phyloP scores from a whole-genome alignment of 2,329 filamentous ascomycete species.

The Chrysosporium queenslandicum region DNA sequence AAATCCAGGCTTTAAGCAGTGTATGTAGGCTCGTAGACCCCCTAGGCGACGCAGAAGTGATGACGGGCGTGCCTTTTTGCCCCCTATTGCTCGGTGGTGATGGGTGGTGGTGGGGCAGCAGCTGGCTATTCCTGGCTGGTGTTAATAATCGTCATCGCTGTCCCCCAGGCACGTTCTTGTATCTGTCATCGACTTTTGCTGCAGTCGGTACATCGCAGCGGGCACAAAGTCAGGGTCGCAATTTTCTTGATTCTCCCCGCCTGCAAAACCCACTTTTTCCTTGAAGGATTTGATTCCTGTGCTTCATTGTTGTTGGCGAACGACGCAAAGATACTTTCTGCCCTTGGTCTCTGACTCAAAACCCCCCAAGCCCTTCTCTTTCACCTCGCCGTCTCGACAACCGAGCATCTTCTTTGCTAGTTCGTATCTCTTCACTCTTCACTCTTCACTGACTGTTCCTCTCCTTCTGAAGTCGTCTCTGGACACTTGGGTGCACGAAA shows the following conservation, averaged over 20 bases:
- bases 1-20: no score
- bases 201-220: background rate
- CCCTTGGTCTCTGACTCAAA: no score
- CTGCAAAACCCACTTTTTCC: background rate
- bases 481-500: background rate
- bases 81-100: background rate
- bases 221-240: background rate
- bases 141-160: background rate
- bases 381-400: no score
- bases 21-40: no score
- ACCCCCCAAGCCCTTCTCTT: background rate
- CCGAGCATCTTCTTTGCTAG: background rate
- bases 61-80: background rate
- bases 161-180: background rate
- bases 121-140: background rate
- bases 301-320: background rate
- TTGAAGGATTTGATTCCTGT: background rate
- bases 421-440: background rate
- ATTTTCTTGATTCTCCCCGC: slow-evolving; percentile 5
- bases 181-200: background rate
- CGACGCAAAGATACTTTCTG: background rate
- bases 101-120: background rate
- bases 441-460: no score
- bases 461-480: no score
- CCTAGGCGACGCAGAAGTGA: no score